Percentiles rank a stretch among this genome's conserved stretches.
Conservation (phyloP, 495 filamentous ascomycete species). For the Choiromyces venosus region DNA sequence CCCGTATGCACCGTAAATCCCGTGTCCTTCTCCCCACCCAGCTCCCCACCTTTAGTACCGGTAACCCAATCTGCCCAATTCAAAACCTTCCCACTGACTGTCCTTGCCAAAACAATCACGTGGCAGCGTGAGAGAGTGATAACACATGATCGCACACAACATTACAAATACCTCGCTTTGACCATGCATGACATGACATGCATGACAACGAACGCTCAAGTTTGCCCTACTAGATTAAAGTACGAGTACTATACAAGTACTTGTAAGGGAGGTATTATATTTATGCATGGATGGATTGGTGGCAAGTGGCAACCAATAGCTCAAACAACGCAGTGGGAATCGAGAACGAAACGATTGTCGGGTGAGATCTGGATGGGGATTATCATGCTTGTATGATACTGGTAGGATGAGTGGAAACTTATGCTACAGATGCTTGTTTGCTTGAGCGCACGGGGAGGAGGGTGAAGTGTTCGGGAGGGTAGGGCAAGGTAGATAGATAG, state of each 20-base stretch:
- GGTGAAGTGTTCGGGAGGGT: not conserved
- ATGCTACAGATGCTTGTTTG: not conserved
- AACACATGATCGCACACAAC: not conserved
- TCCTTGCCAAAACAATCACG: slow-evolving; percentile 2
- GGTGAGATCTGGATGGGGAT: not conserved
- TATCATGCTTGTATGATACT: too few species aligned
- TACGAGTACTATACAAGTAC: too few species aligned
- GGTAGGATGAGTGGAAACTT: not conserved
- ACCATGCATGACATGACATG: not conserved
- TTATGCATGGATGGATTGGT: not conserved
- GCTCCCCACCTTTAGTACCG: not conserved
- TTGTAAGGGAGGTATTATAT: too few species aligned
- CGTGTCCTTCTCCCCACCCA: not conserved
- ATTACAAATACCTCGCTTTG: not conserved
- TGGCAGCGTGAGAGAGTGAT: not conserved
- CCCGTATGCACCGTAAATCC: not conserved
- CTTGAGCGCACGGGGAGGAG: not conserved
- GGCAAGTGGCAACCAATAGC: slow-evolving; percentile 2
- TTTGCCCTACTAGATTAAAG: too few species aligned
- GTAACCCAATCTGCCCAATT: not conserved
- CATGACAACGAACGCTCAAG: not conserved
- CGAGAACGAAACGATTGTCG: not conserved
- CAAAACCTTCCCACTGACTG: too few species aligned
- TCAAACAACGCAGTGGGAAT: not conserved
- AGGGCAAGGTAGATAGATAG: too few species aligned